Percentiles rank a stretch among this genome's conserved stretches.
These are phyloP conservation scores for Pestalotiopsis sp. DNA, from an alignment of 2,329 filamentous ascomycete genomes.

Conservation along the genomic window DNA sequence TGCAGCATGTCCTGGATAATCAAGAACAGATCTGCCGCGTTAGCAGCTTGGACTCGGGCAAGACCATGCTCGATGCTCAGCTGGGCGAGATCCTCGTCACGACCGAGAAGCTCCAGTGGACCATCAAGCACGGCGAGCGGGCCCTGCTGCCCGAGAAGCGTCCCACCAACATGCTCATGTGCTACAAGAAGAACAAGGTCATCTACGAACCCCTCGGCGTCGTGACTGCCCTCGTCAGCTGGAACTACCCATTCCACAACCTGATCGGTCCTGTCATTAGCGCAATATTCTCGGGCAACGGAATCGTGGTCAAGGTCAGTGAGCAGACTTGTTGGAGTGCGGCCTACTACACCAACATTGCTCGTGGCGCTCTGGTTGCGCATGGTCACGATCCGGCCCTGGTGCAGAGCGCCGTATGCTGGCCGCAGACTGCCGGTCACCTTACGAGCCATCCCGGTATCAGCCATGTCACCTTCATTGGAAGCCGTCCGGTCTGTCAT, in stretches of 20 bases:
- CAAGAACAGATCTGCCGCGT: conserved; percentile 83
- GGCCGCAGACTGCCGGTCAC: conserved; percentile 78
- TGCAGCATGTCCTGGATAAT: conserved; percentile 83
- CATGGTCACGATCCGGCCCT: conserved; percentile 83
- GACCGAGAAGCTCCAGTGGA: conserved; percentile 92
- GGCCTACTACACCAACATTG: conserved; percentile 77
- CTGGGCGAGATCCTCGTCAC: conserved; percentile 95
- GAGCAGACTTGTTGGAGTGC: conserved; percentile 96
- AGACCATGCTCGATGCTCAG: conserved; percentile 92
- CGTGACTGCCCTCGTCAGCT: conserved; percentile 88
- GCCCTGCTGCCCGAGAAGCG: conserved; percentile 71
- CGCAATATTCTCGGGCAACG: conserved; percentile 87
- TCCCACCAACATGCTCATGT: conserved; percentile 90
- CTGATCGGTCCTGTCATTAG: conserved; percentile 88
- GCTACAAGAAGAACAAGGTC: conserved; percentile 91
- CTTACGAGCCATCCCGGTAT: conserved; percentile 84
- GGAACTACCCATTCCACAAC: conserved; percentile 98
- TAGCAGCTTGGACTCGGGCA: conserved; percentile 90
- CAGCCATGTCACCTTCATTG: conserved; percentile 93
- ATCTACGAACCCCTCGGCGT: conserved; percentile 91
- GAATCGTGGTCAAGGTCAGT: conserved; percentile 88
- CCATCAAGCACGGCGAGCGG: conserved; percentile 83
- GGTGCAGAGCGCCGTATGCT: conserved; percentile 83
- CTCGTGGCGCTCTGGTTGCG: conserved; percentile 73
- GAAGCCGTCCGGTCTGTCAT: conserved; percentile 82